Base-by-base conservation (phyloP, 1,284 basidiomycete species). In the Apiotrichum brassicae region DNA sequence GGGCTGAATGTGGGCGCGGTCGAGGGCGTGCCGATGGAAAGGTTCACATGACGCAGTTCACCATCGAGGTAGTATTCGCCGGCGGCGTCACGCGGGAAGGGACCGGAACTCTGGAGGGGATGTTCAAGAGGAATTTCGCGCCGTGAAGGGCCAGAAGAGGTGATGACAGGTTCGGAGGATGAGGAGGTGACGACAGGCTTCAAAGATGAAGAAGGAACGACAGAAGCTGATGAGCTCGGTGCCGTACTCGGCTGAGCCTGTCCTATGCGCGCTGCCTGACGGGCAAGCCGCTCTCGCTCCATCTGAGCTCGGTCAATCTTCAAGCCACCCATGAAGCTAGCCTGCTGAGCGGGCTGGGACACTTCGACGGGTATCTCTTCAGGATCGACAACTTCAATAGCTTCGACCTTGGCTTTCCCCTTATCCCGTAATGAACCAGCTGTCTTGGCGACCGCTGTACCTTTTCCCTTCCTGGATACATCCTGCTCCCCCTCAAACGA, bases 31-130 rank as follows among this genome's bases (percentile, higher is more conserved):
- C 64, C 69, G 13, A 68, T 60, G 6, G 43, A 52, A 33, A 68
- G 49, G 30, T 42, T 37, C 22, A 56, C 56, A 43, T 71, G 65
- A 3, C 70, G 54, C 4, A 71, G 43, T 46, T 71, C 70, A 2
- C 70, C 70, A 24, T 68, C 59, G 1, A 60, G 61, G 46, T 63
- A 71, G 46, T 66, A 69, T 42, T 71, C 65, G 3, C 70, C 70
- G 1, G 64, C 70, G 1, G 64, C 64, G 52, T 71, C 70, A 7
- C 39, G 43, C 3, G 66, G 65, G 23, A 65, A 62, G 1, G 63
- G 52, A 1, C 54, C 58, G 11, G 42, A 3, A 0, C 59, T 42
- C 28, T 67, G 68, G 25, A 66, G 54, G 2, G 69, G 69, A 47
- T 70, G 69, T 30, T 51, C 36, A 9, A 11, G 9, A 4, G 43